Evolutionary conservation across 768 basidiomycete genomes (phyloP).

Genomic region (Termitomyces sp.): DNA sequence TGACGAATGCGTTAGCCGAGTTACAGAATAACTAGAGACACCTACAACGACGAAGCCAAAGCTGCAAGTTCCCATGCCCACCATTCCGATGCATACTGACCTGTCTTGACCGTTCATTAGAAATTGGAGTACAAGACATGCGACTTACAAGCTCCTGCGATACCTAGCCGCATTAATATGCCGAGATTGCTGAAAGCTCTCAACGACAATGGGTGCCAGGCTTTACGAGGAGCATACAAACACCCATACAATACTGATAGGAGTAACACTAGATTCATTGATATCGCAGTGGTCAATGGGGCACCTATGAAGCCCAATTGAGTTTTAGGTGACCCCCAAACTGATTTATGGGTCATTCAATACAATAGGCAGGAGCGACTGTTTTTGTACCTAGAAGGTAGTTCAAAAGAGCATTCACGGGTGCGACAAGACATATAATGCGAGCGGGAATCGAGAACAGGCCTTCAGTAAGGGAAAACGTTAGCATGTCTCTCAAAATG

Average conservation of each 20-base stretch:
- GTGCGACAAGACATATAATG: constrained; percentile 76
- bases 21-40: background rate
- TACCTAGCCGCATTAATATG: constrained; percentile 63
- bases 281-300: constrained; percentile 81
- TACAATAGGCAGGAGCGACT: background rate
- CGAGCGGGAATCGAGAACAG: constrained; percentile 84
- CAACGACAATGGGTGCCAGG: constrained; percentile 74
- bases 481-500: background rate
- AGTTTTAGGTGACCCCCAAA: constrained; percentile 77
- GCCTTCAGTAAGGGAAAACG: constrained; percentile 30
- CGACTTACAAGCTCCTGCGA: constrained; percentile 70
- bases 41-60: constrained; percentile 44
- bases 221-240: constrained; percentile 55
- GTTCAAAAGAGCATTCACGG: constrained; percentile 77
- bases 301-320: constrained; percentile 89
- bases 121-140: background rate
- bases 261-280: constrained; percentile 72
- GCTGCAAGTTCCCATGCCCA: constrained; percentile 92
- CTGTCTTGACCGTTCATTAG: constrained; percentile 19
- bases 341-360: constrained; percentile 21
- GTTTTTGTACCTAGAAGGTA: constrained; percentile 49
- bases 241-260: constrained; percentile 58
- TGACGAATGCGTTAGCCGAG: background rate
- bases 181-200: constrained; percentile 65
- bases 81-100: constrained; percentile 87